phyloP scores from a whole-genome alignment of 257 asterid species.

The Buddleja alternifolia region DNA sequence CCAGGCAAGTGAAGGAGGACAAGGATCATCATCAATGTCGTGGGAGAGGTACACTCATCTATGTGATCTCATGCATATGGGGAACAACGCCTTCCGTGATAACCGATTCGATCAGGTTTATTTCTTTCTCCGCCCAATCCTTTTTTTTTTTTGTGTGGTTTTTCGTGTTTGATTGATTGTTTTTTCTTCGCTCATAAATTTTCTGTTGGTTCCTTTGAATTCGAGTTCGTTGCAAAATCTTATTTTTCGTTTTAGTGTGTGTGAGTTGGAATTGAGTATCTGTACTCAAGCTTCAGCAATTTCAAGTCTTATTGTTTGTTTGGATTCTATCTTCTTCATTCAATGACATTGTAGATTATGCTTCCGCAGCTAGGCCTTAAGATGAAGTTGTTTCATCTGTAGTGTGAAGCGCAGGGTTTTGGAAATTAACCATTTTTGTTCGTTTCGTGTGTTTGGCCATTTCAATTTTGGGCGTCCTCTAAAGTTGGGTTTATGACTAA shows the following conservation, averaged over 20 bases:
- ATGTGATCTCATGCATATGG: constrained; percentile 59
- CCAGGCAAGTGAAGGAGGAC: constrained; percentile 58
- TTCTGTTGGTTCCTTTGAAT: background rate
- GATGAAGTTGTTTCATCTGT: background rate
- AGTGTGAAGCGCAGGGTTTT: background rate
- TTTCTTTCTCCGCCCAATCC: constrained; percentile 23
- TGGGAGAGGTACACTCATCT: constrained; percentile 65
- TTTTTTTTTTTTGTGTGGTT: constrained; percentile 17
- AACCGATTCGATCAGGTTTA: constrained; percentile 73
- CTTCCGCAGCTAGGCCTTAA: constrained; percentile 8
- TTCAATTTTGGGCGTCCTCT: background rate
- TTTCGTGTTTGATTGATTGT: background rate
- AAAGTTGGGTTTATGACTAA: background rate
- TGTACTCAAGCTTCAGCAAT: background rate
- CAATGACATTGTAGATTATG: background rate
- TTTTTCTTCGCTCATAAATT: background rate
- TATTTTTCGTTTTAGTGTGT: constrained; percentile 3
- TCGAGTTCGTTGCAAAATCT: background rate
- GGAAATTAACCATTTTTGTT: background rate
- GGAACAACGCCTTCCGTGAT: constrained; percentile 73
- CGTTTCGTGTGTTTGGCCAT: background rate
- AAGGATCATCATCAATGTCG: constrained; percentile 60
- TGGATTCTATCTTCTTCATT: constrained; percentile 1
- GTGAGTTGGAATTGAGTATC: background rate
- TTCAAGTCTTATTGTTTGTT: constrained; percentile 5